Evolutionary conservation across 768 basidiomycete species (phyloP).

Genomic region (Russula sp.): DNA sequence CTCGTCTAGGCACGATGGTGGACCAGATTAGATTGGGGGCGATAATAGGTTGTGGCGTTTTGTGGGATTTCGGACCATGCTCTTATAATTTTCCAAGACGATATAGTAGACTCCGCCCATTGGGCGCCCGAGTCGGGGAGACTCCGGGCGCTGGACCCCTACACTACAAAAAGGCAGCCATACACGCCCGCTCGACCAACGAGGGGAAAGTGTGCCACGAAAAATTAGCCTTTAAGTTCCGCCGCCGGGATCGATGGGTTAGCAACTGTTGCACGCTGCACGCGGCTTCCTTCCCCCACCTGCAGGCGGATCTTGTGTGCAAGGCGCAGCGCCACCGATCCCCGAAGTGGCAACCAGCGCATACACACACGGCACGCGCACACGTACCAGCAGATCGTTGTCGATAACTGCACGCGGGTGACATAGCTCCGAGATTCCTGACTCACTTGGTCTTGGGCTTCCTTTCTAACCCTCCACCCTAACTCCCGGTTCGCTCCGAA

Average conservation of each 20-base stretch:
- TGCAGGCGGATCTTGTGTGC: slow-evolving; percentile 21
- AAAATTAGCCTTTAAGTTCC: slow-evolving; percentile 15
- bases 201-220: slow-evolving; percentile 7
- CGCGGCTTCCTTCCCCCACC: slow-evolving; percentile 15
- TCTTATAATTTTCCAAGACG: background rate
- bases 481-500: slow-evolving; percentile 15
- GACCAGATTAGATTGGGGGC: slow-evolving; percentile 20
- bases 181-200: background rate
- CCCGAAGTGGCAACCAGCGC: slow-evolving; percentile 12
- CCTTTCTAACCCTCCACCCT: slow-evolving; percentile 13
- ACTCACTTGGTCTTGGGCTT: background rate
- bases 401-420: slow-evolving; percentile 22
- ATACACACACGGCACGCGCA: slow-evolving; percentile 8
- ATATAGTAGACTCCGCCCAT: background rate
- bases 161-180: background rate
- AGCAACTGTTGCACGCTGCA: background rate
- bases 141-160: background rate
- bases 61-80: background rate
- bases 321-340: slow-evolving; percentile 26
- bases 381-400: slow-evolving; percentile 27
- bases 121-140: background rate
- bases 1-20: slow-evolving; percentile 18
- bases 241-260: slow-evolving; percentile 6
- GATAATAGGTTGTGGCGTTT: slow-evolving; percentile 1
- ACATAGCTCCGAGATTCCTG: slow-evolving; percentile 17